phyloP scores from a whole-genome alignment of 208 protist species.

The Wallacemonas sp. region DNA sequence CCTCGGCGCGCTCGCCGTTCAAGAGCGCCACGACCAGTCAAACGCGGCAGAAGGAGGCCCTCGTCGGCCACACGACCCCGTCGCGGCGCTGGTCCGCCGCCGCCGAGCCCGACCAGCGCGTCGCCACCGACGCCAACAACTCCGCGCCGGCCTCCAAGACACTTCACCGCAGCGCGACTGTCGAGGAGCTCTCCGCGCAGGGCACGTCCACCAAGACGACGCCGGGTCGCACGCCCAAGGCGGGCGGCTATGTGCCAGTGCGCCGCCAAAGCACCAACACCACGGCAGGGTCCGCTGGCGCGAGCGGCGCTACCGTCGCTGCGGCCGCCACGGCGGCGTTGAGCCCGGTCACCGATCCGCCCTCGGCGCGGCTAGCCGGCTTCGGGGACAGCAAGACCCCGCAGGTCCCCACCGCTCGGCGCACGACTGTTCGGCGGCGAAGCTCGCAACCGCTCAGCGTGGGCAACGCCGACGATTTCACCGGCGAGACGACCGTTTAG shows the following conservation, averaged over 20 bases:
- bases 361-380: neutral
- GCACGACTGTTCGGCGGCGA: constrained; percentile 2
- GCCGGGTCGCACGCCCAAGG: neutral
- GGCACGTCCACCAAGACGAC: neutral
- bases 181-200: neutral
- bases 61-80: no score
- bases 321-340: neutral
- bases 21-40: neutral
- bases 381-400: neutral
- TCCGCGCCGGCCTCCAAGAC: neutral
- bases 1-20: constrained; percentile 10
- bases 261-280: constrained; percentile 5
- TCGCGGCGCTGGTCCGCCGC: neutral
- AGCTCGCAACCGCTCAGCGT: neutral
- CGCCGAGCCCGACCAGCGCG: neutral
- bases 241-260: neutral
- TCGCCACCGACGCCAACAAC: neutral
- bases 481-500: no score
- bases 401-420: neutral
- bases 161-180: neutral
- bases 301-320: neutral
- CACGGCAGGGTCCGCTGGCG: neutral
- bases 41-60: no score
- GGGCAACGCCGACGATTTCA: neutral
- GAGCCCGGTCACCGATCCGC: neutral